Conservation (phyloP, 305 asterid genomes). For the Striga hermonthica region DNA sequence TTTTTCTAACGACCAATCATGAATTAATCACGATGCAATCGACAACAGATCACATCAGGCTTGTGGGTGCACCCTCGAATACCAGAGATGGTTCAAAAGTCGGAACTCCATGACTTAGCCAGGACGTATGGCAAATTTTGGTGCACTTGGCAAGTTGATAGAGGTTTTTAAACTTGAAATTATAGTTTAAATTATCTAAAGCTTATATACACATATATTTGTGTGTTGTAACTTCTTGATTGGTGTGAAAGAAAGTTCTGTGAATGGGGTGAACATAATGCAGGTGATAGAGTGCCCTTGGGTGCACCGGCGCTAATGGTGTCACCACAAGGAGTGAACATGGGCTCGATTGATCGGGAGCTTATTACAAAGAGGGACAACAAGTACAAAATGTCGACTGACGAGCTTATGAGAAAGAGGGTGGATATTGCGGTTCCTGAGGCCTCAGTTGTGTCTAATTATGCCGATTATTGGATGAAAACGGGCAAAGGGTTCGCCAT, state of each 20-base stretch:
- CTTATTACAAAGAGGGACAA: constrained; percentile 50
- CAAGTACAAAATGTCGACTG: constrained; percentile 42
- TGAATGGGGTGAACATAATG: too few relatives aligned
- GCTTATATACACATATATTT: too few relatives aligned
- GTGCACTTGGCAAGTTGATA: constrained; percentile 90
- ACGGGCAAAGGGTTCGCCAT: constrained; percentile 60
- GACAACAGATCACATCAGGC: constrained; percentile 57
- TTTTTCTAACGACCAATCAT: background rate
- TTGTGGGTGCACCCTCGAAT: constrained; percentile 66
- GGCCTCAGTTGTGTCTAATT: constrained; percentile 31
- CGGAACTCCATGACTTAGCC: constrained; percentile 52
- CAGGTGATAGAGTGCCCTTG: constrained; percentile 59
- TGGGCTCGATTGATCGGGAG: constrained; percentile 52
- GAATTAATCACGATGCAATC: background rate
- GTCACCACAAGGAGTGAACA: constrained; percentile 70
- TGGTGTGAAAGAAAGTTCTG: too few relatives aligned
- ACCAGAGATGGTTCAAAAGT: constrained; percentile 60
- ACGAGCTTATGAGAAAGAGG: constrained; percentile 39
- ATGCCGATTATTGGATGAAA: constrained; percentile 73
- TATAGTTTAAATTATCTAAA: background rate
- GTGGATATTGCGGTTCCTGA: constrained; percentile 46
- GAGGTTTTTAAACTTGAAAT: constrained; percentile 39
- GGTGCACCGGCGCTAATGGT: constrained; percentile 77
- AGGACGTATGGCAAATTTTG: constrained; percentile 69
- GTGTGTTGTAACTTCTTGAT: too few relatives aligned